Conservation (phyloP, 2,329 filamentous ascomycete genomes). For the Piedraia hortae region DNA sequence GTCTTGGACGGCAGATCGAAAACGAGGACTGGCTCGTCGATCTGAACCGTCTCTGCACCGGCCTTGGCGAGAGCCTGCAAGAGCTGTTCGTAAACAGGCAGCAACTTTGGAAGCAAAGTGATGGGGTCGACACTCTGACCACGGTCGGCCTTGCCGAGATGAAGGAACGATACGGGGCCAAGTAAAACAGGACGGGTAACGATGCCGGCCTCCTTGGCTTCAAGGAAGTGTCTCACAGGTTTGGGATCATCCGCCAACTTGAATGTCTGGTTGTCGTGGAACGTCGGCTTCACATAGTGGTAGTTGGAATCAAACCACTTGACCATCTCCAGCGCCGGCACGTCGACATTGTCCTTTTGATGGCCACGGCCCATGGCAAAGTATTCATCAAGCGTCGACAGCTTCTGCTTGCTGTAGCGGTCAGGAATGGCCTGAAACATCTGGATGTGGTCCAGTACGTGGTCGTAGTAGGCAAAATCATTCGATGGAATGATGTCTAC, state of each 20-base stretch:
- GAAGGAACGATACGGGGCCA: conserved; percentile 90
- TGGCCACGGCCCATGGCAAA: conserved; percentile 98
- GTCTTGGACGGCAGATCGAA: conserved; percentile 72
- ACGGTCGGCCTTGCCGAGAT: conserved; percentile 94
- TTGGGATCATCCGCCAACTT: conserved; percentile 68
- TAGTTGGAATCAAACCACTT: conserved; percentile 99
- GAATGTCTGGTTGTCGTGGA: conserved; percentile 93
- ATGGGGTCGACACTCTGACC: conserved; percentile 80
- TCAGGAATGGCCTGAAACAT: conserved; percentile 84
- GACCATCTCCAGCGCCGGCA: conserved; percentile 78
- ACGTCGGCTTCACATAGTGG: conserved; percentile 98
- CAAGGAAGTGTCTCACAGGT: conserved; percentile 77
- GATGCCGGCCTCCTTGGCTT: conserved; percentile 95
- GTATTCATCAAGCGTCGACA: conserved; percentile 81
- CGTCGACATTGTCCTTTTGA: conserved; percentile 83
- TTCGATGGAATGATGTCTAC: conserved; percentile 97
- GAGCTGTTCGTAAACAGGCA: conserved; percentile 85
- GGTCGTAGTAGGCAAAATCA: conserved; percentile 97
- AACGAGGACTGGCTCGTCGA: conserved; percentile 91
- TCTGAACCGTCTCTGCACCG: conserved; percentile 89
- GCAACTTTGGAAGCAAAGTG: conserved; percentile 69
- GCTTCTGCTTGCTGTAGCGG: conserved; percentile 73
- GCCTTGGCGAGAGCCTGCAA: conserved; percentile 81
- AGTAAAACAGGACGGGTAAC: conserved; percentile 77
- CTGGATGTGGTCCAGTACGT: conserved; percentile 93